Evolutionary conservation across 345 rosid genomes (phyloP), one percentile per base, ranked within the genome.

Genomic region (Eucalyptus tenuipes): DNA sequence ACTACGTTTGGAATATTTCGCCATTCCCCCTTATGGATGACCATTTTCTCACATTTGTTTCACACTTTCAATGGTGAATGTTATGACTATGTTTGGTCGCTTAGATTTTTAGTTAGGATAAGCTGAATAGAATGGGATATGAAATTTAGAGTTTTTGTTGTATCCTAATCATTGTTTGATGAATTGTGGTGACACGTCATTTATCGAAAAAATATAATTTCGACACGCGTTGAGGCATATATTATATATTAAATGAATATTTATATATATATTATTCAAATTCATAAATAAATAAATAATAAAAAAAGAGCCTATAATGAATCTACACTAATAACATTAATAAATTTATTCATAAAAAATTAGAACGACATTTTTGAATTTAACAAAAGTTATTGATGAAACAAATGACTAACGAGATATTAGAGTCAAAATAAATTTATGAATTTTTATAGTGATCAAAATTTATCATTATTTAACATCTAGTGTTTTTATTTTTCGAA

Each of bases 191-290:
- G 16, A 64, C 2, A 3, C 0, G 2, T 52, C 2, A 52, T 52
- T 52, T 52, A 1, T 52, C 0, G 20, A 3, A 52, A 18, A 52
- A 52, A 52, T 0, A 52, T 4, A 52, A 20, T 20, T 3, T 0
- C 0, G 4, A 52, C 0, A 52, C 5, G 1, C 4, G n/a, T 20
- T 20, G 0, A 0, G 1, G 8, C 2, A 52, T 24, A 52, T 24
- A 5, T 8, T 52, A 10, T 52, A 52, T 20, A 20, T 20, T 52
- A 52, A 52, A 52, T 52, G 0, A 18, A 7, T 18, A 52, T 18
- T 52, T 52, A 3, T 52, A 50, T 50, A 50, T 50, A 50, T 50
- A 17, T 1, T 50, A 3, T 52, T 52, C 10, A 52, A 52, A 52
- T 52, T 52, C 25, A 52, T 52, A 52, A 52, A 20, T 52, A 52